phyloP scores from a whole-genome alignment of 2,329 filamentous ascomycete genomes.

The Pseudogymnoascus sp. region DNA sequence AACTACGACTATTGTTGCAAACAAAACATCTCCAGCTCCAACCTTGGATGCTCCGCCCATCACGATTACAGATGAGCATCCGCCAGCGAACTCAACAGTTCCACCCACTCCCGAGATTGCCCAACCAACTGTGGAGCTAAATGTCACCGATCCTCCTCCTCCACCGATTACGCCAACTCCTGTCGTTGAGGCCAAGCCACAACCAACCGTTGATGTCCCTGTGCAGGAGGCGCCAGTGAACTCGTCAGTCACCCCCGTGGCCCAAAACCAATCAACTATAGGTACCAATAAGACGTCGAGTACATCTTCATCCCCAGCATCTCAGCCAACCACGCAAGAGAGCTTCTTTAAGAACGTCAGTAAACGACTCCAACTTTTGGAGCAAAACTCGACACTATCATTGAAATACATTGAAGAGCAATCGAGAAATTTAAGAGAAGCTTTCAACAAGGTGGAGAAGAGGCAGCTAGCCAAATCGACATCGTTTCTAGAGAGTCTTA shows the following conservation, averaged over 20 bases:
- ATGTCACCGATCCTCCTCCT: background rate
- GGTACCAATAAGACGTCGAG: conserved; percentile 24
- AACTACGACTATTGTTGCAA: background rate
- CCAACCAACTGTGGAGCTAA: background rate
- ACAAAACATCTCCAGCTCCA: background rate
- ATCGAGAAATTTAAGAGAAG: conserved; percentile 80
- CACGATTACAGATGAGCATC: background rate
- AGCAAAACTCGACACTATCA: conserved; percentile 86
- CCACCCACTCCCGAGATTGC: background rate
- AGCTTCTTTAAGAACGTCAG: conserved; percentile 96
- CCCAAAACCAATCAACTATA: conserved; percentile 1
- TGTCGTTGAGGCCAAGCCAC: background rate
- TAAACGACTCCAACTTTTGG: conserved; percentile 83
- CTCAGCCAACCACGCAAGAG: conserved; percentile 83
- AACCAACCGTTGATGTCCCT: background rate
- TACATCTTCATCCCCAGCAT: conserved; percentile 37
- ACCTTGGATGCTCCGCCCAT: background rate
- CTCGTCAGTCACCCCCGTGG: background rate
- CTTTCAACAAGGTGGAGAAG: conserved; percentile 78
- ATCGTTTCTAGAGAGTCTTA: conserved; percentile 75
- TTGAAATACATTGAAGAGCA: conserved; percentile 96
- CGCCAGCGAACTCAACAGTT: background rate
- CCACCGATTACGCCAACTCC: background rate
- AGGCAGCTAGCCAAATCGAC: conserved; percentile 78
- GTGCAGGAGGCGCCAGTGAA: background rate